Conservation (phyloP, 2,329 filamentous ascomycete species). For the Aspergillus sp. region DNA sequence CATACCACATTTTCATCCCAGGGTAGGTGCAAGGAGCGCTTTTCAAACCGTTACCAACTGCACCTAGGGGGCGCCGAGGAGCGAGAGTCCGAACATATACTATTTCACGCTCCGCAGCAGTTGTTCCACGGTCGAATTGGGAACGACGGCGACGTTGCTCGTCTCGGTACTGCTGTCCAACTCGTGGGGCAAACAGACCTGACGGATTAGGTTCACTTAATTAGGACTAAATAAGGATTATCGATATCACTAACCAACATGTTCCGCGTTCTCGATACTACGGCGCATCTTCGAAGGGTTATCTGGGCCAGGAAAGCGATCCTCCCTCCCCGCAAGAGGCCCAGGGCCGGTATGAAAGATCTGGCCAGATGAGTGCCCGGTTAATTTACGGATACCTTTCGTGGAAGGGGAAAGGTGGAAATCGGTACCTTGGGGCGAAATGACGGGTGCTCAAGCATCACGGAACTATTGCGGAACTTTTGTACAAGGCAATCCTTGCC, state of each 20-base stretch:
- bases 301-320: slow-evolving; percentile 74
- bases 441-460: slow-evolving; percentile 81
- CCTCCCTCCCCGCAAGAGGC: slow-evolving; percentile 66
- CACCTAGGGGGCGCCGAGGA: slow-evolving; percentile 18
- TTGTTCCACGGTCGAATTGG: slow-evolving; percentile 78
- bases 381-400: neutral
- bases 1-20: slow-evolving; percentile 25
- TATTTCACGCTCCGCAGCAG: slow-evolving; percentile 67
- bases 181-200: slow-evolving; percentile 73
- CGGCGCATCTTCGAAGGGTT: slow-evolving; percentile 86
- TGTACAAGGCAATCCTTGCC: slow-evolving; percentile 86
- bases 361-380: slow-evolving; percentile 37
- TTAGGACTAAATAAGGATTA: neutral
- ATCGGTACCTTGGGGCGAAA: slow-evolving; percentile 77
- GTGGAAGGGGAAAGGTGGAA: neutral
- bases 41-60: slow-evolving; percentile 17
- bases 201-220: neutral
- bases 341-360: slow-evolving; percentile 55
- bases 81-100: slow-evolving; percentile 27
- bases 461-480: slow-evolving; percentile 94
- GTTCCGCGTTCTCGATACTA: slow-evolving; percentile 81
- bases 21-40: slow-evolving; percentile 28
- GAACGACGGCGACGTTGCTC: slow-evolving; percentile 75
- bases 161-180: slow-evolving; percentile 69
- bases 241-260: slow-evolving; percentile 63